Conservation (phyloP, 352 stramenopile species). For the Pythium phragmiticola region DNA sequence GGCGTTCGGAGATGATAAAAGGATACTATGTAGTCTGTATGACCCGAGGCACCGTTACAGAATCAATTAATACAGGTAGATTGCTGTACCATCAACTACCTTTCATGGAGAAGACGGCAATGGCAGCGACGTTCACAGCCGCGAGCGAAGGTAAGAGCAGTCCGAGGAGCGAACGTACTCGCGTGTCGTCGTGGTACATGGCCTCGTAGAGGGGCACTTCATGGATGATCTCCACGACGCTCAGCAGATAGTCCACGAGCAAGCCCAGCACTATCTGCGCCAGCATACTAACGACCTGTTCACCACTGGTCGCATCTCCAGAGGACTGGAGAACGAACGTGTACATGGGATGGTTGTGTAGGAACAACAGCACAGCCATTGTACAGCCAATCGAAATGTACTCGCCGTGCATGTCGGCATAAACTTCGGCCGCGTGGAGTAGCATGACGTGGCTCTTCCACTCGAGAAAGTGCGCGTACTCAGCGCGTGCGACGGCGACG, state of each 20-base stretch:
- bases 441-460: constrained; percentile 38
- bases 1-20: too few species aligned
- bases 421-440: constrained; percentile 43
- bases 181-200: constrained; percentile 29
- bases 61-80: too few species aligned
- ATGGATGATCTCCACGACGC: constrained; percentile 37
- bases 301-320: neutral
- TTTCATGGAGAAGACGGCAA: constrained; percentile 15
- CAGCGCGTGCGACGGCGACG: constrained; percentile 23
- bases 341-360: constrained; percentile 31
- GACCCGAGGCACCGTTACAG: too few species aligned
- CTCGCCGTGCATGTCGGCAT: constrained; percentile 49
- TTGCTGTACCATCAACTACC: too few species aligned
- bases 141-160: constrained; percentile 30
- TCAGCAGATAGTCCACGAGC: constrained; percentile 30
- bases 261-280: constrained; percentile 14
- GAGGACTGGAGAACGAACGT: constrained; percentile 2
- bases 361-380: constrained; percentile 25
- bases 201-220: constrained; percentile 41
- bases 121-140: constrained; percentile 29
- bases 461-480: constrained; percentile 39
- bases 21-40: too few species aligned
- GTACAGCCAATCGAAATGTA: constrained; percentile 45
- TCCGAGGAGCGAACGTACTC: constrained; percentile 26
- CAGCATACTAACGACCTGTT: constrained; percentile 11